These are phyloP conservation scores for Epichloe coenophiala DNA, from an alignment of 2,329 filamentous ascomycete species.

Conservation along the genomic window DNA sequence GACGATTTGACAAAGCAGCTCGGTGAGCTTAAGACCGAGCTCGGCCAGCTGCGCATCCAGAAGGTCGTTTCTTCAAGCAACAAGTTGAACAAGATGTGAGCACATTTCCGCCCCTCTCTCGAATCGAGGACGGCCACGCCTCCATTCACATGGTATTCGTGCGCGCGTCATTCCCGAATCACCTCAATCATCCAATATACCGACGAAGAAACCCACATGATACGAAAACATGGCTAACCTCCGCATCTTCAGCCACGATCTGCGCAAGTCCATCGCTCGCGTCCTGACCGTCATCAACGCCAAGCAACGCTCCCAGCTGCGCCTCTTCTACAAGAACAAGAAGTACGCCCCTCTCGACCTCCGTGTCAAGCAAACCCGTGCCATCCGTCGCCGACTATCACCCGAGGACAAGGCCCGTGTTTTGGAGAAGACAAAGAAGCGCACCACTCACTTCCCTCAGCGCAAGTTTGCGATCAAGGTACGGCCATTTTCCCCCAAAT, in stretches of 20 bases:
- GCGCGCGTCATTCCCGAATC: not conserved
- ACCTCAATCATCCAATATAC: not conserved
- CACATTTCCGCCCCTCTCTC: not conserved
- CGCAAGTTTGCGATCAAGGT: conserved; percentile 99
- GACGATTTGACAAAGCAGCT: conserved; percentile 94
- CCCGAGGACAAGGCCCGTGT: conserved; percentile 75
- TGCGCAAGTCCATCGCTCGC: conserved; percentile 98
- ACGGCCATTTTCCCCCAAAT: conserved; percentile 14
- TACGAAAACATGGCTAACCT: conserved; percentile 1
- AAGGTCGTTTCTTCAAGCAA: conserved; percentile 92
- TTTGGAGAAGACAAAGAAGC: conserved; percentile 96
- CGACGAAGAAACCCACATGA: not conserved
- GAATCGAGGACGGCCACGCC: not conserved
- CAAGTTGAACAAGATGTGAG: conserved; percentile 97
- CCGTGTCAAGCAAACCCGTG: conserved; percentile 94
- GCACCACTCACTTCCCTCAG: conserved; percentile 88
- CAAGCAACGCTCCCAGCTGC: conserved; percentile 96
- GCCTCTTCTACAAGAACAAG: conserved; percentile 99
- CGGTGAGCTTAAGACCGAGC: conserved; percentile 88
- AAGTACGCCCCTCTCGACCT: conserved; percentile 98
- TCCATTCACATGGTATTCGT: not conserved
- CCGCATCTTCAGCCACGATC: conserved; percentile 62
- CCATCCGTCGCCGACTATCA: conserved; percentile 89
- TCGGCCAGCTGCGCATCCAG: conserved; percentile 92
- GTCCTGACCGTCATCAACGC: conserved; percentile 99